These are phyloP conservation scores for Magnolia changhungtana DNA, from an alignment of 164 flowering plant species.

Conservation along the genomic window DNA sequence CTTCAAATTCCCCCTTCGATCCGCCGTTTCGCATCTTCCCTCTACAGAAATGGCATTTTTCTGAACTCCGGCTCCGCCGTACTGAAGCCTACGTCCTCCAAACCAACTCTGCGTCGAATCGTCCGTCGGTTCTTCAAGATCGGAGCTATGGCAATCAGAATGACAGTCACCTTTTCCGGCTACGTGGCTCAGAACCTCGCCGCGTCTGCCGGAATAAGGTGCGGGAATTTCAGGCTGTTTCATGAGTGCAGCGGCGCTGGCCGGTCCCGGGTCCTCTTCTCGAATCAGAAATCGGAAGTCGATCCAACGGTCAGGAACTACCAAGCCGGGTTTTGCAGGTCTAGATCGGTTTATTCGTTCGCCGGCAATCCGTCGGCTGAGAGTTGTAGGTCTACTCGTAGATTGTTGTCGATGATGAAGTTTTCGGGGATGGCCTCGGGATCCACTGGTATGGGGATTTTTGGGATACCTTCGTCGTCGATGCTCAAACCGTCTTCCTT, in stretches of 20 bases:
- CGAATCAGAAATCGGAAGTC: conserved; percentile 28
- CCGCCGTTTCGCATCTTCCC: not conserved
- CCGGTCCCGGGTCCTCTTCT: conserved; percentile 30
- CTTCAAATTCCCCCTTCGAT: not conserved
- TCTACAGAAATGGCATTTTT: not conserved
- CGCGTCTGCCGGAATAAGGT: conserved; percentile 37
- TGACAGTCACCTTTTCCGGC: conserved; percentile 57
- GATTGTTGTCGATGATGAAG: conserved; percentile 40
- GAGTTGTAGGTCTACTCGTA: conserved; percentile 7
- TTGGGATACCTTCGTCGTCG: conserved; percentile 36
- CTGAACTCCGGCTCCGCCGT: not conserved
- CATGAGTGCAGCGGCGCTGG: conserved; percentile 41
- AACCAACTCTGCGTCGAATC: conserved; percentile 28
- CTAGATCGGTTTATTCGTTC: conserved; percentile 4
- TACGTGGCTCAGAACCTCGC: conserved; percentile 57
- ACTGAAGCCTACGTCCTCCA: not conserved
- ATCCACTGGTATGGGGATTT: conserved; percentile 16
- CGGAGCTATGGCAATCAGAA: conserved; percentile 55
- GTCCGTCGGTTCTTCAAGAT: conserved; percentile 23
- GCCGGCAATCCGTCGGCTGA: conserved; percentile 6
- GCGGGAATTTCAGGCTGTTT: conserved; percentile 33
- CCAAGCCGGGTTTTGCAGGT: conserved; percentile 14
- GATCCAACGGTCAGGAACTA: conserved; percentile 21
- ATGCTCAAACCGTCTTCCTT: conserved; percentile 39
- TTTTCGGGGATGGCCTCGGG: conserved; percentile 26